These are phyloP conservation scores for Spiraea crenata DNA, from an alignment of 331 rosid species.

Conservation along the genomic window DNA sequence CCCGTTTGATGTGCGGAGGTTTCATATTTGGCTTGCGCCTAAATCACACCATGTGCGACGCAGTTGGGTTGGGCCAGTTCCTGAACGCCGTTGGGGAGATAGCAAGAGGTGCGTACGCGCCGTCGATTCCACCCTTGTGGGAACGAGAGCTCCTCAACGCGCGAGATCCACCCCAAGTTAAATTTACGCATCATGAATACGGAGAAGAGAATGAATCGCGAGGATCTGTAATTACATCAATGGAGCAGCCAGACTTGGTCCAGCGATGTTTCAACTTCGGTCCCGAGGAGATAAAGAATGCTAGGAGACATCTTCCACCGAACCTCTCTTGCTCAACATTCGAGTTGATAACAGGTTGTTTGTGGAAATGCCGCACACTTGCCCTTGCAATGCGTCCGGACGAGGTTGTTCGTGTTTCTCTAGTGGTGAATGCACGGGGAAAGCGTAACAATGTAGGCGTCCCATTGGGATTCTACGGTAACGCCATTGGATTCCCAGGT, in stretches of 20 bases:
- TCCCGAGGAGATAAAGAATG: background rate
- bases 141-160: constrained; percentile 17
- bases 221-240: background rate
- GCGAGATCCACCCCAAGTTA: constrained; percentile 14
- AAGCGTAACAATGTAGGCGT: background rate
- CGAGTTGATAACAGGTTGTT: constrained; percentile 16
- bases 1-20: constrained; percentile 22
- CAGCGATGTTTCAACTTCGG: constrained; percentile 7
- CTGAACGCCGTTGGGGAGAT: constrained; percentile 16
- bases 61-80: background rate
- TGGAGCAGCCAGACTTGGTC: background rate
- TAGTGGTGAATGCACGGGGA: background rate
- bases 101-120: constrained; percentile 1
- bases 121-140: constrained; percentile 18
- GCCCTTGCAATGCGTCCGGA: background rate
- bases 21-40: constrained; percentile 16
- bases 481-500: constrained; percentile 25
- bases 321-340: background rate
- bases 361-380: constrained; percentile 15
- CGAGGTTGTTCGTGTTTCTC: background rate
- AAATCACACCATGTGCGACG: constrained; percentile 28
- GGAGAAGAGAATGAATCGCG: background rate
- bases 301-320: background rate
- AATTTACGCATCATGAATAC: constrained; percentile 8
- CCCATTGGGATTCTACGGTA: constrained; percentile 23